Conservation (phyloP, 306 rosid species). For the Ceratonia siliqua region DNA sequence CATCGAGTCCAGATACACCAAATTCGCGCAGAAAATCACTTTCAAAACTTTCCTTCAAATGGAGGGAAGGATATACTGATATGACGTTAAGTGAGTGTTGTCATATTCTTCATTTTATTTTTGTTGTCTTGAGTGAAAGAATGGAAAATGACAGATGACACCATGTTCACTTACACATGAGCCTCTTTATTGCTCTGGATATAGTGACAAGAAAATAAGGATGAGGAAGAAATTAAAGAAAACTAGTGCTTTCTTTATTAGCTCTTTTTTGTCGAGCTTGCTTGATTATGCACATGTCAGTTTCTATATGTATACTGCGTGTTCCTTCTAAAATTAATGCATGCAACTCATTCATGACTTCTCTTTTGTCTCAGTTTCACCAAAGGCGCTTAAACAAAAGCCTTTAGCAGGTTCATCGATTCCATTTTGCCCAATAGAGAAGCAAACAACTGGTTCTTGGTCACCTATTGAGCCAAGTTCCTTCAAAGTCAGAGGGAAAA, state of each 20-base stretch:
- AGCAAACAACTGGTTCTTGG: slow-evolving; percentile 80
- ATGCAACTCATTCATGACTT: slow-evolving; percentile 35
- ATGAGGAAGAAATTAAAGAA: background rate
- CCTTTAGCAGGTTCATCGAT: slow-evolving; percentile 70
- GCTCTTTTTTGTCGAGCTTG: background rate
- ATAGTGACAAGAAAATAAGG: background rate
- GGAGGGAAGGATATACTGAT: slow-evolving; percentile 71
- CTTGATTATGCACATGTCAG: background rate
- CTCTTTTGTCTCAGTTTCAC: slow-evolving; percentile 62
- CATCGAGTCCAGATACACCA: slow-evolving; percentile 53
- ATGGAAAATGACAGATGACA: background rate
- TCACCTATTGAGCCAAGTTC: slow-evolving; percentile 79
- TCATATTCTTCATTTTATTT: slow-evolving; percentile 9
- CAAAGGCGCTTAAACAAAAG: slow-evolving; percentile 62
- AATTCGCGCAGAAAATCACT: slow-evolving; percentile 54
- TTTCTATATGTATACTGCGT: background rate
- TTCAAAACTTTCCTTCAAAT: slow-evolving; percentile 80
- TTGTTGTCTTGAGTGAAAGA: background rate
- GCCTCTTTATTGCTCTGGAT: background rate
- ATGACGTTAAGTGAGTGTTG: slow-evolving; percentile 58
- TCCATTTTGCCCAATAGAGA: slow-evolving; percentile 66
- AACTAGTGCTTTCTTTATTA: background rate
- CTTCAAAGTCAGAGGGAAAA: slow-evolving; percentile 86
- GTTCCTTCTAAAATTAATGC: background rate
- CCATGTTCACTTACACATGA: background rate